A percentile compares a stretch with the other conserved stretches of the same genome.
phyloP scores from a whole-genome alignment of 2,329 filamentous ascomycete genomes.

The Akanthomyces dipterigenus region DNA sequence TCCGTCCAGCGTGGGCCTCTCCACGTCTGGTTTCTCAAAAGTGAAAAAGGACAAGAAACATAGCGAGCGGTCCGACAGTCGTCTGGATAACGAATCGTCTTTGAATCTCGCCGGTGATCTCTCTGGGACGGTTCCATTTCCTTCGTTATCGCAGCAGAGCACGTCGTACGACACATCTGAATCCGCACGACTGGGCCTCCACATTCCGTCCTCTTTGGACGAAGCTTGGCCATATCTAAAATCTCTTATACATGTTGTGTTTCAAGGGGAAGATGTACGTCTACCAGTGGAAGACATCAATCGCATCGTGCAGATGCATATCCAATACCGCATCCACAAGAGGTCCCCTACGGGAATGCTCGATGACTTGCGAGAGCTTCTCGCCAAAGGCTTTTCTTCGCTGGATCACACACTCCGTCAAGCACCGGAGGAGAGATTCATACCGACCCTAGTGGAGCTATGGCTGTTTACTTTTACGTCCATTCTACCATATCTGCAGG shows the following conservation, averaged over 20 bases:
- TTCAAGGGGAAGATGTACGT: constrained; percentile 72
- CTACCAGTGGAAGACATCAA: constrained; percentile 83
- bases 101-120: constrained; percentile 39
- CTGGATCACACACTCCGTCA: constrained; percentile 76
- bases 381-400: constrained; percentile 75
- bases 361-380: constrained; percentile 68
- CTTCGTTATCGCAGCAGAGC: constrained; percentile 36
- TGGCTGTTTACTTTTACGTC: constrained; percentile 91
- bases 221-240: constrained; percentile 80
- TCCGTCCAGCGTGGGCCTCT: constrained; percentile 63
- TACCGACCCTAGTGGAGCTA: constrained; percentile 83
- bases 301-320: constrained; percentile 68
- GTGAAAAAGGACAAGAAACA: constrained; percentile 82
- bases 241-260: constrained; percentile 68
- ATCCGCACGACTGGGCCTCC: constrained; percentile 46
- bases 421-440: constrained; percentile 79
- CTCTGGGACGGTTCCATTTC: constrained; percentile 47
- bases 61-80: constrained; percentile 53
- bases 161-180: constrained; percentile 49
- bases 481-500: constrained; percentile 88
- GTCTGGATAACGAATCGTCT: constrained; percentile 46
- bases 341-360: constrained; percentile 64
- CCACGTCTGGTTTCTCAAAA: constrained; percentile 64
- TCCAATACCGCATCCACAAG: constrained; percentile 70
- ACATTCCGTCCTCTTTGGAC: constrained; percentile 65